Evolutionary conservation across 2,329 filamentous ascomycete species (phyloP).

Genomic region (Xylaria sp.): DNA sequence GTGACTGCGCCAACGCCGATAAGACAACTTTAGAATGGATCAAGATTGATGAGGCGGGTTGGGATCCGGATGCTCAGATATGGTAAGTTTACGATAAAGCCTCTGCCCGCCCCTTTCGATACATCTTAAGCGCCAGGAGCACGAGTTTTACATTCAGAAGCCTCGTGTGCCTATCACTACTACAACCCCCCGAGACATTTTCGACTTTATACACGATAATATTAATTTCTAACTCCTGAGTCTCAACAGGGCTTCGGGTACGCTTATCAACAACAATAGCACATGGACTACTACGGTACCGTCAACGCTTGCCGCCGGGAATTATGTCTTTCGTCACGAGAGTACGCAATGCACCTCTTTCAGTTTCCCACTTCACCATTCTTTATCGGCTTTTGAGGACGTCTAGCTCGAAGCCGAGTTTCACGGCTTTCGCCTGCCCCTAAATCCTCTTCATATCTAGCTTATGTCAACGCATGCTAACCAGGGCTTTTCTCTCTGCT

Average conservation of each 20-base stretch:
- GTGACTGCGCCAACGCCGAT: slow-evolving; percentile 19
- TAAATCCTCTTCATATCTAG: not conserved
- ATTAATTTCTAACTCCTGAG: too few relatives aligned
- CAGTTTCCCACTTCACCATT: not conserved
- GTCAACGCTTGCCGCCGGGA: slow-evolving; percentile 54
- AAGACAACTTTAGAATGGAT: slow-evolving; percentile 42
- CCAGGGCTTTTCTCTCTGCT: not conserved
- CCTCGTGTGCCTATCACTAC: too few relatives aligned
- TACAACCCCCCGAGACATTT: too few relatives aligned
- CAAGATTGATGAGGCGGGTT: slow-evolving; percentile 46
- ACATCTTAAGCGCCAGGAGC: too few relatives aligned
- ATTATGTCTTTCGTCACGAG: slow-evolving; percentile 62
- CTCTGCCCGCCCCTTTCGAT: not conserved
- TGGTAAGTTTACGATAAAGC: not conserved
- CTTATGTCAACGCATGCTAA: slow-evolving; percentile 6
- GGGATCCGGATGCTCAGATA: slow-evolving; percentile 40
- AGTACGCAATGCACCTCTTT: slow-evolving; percentile 40
- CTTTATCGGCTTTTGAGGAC: not conserved
- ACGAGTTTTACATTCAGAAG: too few relatives aligned
- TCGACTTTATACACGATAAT: too few relatives aligned
- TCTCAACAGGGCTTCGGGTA: slow-evolving; percentile 47
- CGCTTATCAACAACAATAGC: slow-evolving; percentile 60
- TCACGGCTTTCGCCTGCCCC: not conserved
- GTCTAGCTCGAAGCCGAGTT: too few relatives aligned
- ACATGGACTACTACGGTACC: slow-evolving; percentile 59